These are phyloP conservation scores for Taphrina wiesneri DNA, from an alignment of 1,139 yeast genomes.

Conservation along the genomic window DNA sequence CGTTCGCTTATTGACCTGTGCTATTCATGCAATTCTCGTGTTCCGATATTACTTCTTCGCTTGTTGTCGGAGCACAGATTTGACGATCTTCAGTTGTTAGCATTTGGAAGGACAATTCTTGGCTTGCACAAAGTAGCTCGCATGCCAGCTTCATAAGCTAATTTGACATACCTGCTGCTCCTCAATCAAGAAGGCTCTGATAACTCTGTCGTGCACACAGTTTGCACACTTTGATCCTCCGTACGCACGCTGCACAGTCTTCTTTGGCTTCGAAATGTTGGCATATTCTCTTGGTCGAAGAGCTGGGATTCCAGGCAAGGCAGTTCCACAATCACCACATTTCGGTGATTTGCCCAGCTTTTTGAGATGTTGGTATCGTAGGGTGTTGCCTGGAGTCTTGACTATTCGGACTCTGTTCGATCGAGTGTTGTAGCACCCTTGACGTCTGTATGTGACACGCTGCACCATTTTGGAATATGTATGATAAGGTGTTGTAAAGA, in stretches of 20 bases:
- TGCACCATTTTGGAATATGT: constrained; percentile 58
- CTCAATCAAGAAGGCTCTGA: constrained; percentile 98
- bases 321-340: constrained; percentile 97
- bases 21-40: background rate
- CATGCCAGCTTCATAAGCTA: background rate
- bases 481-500: background rate
- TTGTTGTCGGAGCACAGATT: constrained; percentile 32
- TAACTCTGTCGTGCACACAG: constrained; percentile 91
- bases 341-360: constrained; percentile 93
- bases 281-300: constrained; percentile 99
- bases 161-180: constrained; percentile 77
- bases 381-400: constrained; percentile 99
- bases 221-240: constrained; percentile 99
- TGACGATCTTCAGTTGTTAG: constrained; percentile 24
- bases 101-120: background rate
- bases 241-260: constrained; percentile 98
- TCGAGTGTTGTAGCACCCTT: constrained; percentile 68
- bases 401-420: constrained; percentile 95
- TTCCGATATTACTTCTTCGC: constrained; percentile 21
- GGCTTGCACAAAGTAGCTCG: background rate
- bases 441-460: constrained; percentile 79
- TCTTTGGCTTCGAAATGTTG: constrained; percentile 88
- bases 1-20: background rate
- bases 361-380: constrained; percentile 95
- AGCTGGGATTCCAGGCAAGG: constrained; percentile 83